These are phyloP conservation scores for Aureoboletus auriporus DNA, from an alignment of 768 basidiomycete genomes.

Conservation along the genomic window DNA sequence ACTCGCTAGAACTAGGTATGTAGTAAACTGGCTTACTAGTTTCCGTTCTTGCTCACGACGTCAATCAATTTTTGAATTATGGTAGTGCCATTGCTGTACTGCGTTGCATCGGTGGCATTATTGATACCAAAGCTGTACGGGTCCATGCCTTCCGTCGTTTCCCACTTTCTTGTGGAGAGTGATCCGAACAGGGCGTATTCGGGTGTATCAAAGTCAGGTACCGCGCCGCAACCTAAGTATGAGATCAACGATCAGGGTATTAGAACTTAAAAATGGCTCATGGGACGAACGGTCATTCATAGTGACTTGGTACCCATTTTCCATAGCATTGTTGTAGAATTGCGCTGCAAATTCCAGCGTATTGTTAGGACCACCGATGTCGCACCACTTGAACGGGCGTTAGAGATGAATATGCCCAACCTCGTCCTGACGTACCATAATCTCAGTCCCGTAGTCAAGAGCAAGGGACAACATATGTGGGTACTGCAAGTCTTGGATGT, in stretches of 20 bases:
- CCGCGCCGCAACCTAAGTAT: constrained; percentile 41
- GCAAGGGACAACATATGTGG: constrained; percentile 51
- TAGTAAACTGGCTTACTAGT: constrained; percentile 39
- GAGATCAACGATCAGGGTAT: not conserved
- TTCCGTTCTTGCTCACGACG: constrained; percentile 60
- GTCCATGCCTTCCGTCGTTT: constrained; percentile 57
- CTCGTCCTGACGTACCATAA: constrained; percentile 40
- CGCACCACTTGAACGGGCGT: constrained; percentile 44
- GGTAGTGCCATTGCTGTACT: constrained; percentile 47
- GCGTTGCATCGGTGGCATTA: constrained; percentile 34
- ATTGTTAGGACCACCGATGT: constrained; percentile 50
- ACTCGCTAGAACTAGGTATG: not conserved
- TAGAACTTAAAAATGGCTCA: not conserved
- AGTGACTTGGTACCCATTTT: constrained; percentile 42
- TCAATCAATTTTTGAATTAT: constrained; percentile 52
- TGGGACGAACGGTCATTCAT: constrained; percentile 37
- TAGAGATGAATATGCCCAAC: constrained; percentile 1
- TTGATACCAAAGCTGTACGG: constrained; percentile 49
- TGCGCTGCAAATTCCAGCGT: constrained; percentile 42
- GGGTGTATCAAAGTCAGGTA: constrained; percentile 53
- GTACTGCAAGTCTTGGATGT: constrained; percentile 46
- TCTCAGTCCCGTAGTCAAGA: constrained; percentile 45
- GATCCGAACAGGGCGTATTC: constrained; percentile 49
- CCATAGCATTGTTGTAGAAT: constrained; percentile 43
- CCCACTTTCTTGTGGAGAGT: constrained; percentile 48